Evolutionary conservation across 306 rosid species (phyloP), one percentile per base, ranked within the genome.

Genomic region (Castanopsis chinensis): DNA sequence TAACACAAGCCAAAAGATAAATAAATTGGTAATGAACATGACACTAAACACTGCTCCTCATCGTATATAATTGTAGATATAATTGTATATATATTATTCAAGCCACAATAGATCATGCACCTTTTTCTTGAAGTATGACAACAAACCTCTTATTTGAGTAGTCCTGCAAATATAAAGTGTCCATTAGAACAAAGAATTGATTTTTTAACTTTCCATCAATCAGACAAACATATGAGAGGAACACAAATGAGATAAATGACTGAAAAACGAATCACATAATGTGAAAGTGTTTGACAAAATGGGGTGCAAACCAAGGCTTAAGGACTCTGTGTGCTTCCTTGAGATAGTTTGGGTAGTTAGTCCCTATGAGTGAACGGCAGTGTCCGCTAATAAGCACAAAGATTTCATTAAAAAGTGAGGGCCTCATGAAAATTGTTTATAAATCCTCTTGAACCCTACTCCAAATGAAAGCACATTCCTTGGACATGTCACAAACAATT

Each of bases 291-390:
- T 20, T 64, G 64, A 58, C 28, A 52, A 49, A 4, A 55, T 27
- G 56, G 65, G 61, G 28, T 9, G 49, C 89, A 60, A 37, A 89
- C 97, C 96, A 60, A 58, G 91, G 91, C 87, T 90, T 92, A 75
- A 94, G 97, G 74, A 90, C 89, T 85, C 97, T 85, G 76, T 76
- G 57, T 51, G 99, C 97, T 87, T 94, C 97, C 35, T 89, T 71
- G 49, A 92, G 79, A 85, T 88, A 94, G 80, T 83, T 86, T 21
- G 87, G 79, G 76, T 85, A 94, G 86, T 90, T 90, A n/a, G 94
- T 89, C 77, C 99, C 97, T 97, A 92, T 91, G 69, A 94, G 81
- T 9, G 99, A 94, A 77, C 92, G 97, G 81, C 97, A 94, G 93
- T n/a, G 91, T 75, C 98, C 92, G 88, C 87, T 74, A 85, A 74